phyloP scores from a whole-genome alignment of 2,329 filamentous ascomycete species.

The Fusarium subglutinans region DNA sequence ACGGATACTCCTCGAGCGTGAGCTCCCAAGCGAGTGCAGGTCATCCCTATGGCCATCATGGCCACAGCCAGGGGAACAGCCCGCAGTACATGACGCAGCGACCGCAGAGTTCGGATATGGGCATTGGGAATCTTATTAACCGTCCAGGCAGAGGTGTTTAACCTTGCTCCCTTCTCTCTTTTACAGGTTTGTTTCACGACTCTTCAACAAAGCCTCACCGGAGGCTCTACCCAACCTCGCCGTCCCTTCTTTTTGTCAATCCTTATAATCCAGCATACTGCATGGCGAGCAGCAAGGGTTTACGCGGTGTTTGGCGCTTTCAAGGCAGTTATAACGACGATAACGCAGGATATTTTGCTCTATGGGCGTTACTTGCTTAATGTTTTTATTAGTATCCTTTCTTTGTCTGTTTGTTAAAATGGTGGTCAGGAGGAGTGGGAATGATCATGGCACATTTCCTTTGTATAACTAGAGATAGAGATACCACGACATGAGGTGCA shows the following conservation, averaged over 20 bases:
- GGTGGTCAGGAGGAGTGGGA: slow-evolving; percentile 22
- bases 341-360: slow-evolving; percentile 17
- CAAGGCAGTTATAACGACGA: slow-evolving; percentile 35
- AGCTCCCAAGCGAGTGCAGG: slow-evolving; percentile 56
- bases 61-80: slow-evolving; percentile 51
- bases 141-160: slow-evolving; percentile 50
- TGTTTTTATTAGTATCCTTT: slow-evolving; percentile 18
- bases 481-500: slow-evolving; percentile 37
- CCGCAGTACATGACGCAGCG: slow-evolving; percentile 59
- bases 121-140: slow-evolving; percentile 68
- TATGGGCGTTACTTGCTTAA: slow-evolving; percentile 24
- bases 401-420: slow-evolving; percentile 23
- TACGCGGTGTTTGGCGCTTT: slow-evolving; percentile 31
- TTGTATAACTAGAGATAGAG: slow-evolving; percentile 45
- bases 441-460: slow-evolving; percentile 28
- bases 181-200: neutral
- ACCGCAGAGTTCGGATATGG: slow-evolving; percentile 68
- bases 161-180: neutral
- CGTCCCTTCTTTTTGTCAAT: slow-evolving; percentile 36
- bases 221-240: slow-evolving; percentile 10
- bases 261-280: slow-evolving; percentile 22
- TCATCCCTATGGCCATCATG: slow-evolving; percentile 47
- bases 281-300: slow-evolving; percentile 36
- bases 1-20: slow-evolving; percentile 65
- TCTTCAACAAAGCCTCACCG: neutral